These are phyloP conservation scores for Calonectria montana DNA, from an alignment of 2,329 filamentous ascomycete species.

Conservation along the genomic window DNA sequence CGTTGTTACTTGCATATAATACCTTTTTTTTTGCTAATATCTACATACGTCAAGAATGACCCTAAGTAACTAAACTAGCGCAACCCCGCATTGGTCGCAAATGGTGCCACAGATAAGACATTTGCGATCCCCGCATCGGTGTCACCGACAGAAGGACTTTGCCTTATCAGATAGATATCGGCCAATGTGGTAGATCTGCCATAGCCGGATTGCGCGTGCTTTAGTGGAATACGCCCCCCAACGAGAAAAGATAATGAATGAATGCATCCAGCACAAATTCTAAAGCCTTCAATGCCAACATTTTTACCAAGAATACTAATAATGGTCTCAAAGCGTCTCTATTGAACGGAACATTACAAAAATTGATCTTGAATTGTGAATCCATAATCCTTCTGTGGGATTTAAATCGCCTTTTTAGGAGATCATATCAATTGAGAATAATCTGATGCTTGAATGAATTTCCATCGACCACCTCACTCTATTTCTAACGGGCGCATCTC, in stretches of 20 bases:
- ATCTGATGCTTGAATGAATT: neutral
- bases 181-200: neutral
- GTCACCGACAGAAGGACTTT: neutral
- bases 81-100: neutral
- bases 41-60: too few species aligned
- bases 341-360: too few species aligned
- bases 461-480: neutral
- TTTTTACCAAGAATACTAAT: too few species aligned
- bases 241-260: neutral
- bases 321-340: too few species aligned
- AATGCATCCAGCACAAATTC: neutral
- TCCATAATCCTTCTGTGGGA: too few species aligned
- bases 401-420: too few species aligned
- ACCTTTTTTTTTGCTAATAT: too few species aligned
- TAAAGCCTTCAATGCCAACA: neutral
- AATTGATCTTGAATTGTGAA: too few species aligned
- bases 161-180: neutral
- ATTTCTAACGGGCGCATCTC: constrained; percentile 40
- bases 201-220: too few species aligned
- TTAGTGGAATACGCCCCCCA: neutral
- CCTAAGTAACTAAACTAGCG: neutral
- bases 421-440: neutral
- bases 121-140: neutral
- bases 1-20: too few species aligned
- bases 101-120: constrained; percentile 7